A percentile compares a stretch with the other conserved stretches of the same genome.
phyloP scores from a whole-genome alignment of 2,329 filamentous ascomycete species.

The Phialophora macrospora region DNA sequence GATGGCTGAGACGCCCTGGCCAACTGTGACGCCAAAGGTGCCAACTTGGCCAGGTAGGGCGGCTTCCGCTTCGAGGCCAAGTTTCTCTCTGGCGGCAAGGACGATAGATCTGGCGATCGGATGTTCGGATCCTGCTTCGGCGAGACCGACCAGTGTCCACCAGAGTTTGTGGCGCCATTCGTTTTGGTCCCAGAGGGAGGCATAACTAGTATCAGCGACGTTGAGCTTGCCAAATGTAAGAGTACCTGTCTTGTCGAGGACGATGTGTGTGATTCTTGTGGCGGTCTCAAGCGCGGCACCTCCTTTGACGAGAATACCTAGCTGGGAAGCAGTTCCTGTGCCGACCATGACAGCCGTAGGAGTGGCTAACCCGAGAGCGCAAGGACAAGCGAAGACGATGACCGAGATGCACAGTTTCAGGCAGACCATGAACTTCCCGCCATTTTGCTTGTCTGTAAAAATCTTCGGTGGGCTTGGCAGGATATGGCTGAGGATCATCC shows the following conservation, averaged over 20 bases:
- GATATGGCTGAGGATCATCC: conserved; percentile 94
- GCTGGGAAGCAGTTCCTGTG: conserved; percentile 92
- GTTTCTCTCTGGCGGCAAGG: conserved; percentile 72
- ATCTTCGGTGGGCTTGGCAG: conserved; percentile 83
- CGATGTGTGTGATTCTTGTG: conserved; percentile 85
- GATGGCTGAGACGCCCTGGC: conserved; percentile 79
- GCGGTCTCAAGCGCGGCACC: conserved; percentile 89
- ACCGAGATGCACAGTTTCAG: conserved; percentile 97
- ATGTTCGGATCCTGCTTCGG: conserved; percentile 94
- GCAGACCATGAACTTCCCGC: conserved; percentile 94
- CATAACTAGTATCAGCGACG: conserved; percentile 73
- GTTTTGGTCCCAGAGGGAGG: conserved; percentile 69
- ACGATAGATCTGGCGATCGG: conserved; percentile 91
- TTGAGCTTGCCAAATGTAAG: conserved; percentile 95
- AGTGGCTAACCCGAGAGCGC: conserved; percentile 91
- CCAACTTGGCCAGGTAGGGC: conserved; percentile 81
- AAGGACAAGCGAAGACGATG: conserved; percentile 97
- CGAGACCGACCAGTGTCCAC: conserved; percentile 96
- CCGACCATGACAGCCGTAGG: conserved; percentile 99
- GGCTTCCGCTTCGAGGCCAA: conserved; percentile 72
- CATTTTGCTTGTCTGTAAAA: conserved; percentile 78
- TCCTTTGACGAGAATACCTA: conserved; percentile 97
- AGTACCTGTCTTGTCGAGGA: conserved; percentile 95
- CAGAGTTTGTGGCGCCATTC: conserved; percentile 75
- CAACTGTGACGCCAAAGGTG: conserved; percentile 81